phyloP scores from a whole-genome alignment of 306 rosid species.

The Arachis hypogaea region DNA sequence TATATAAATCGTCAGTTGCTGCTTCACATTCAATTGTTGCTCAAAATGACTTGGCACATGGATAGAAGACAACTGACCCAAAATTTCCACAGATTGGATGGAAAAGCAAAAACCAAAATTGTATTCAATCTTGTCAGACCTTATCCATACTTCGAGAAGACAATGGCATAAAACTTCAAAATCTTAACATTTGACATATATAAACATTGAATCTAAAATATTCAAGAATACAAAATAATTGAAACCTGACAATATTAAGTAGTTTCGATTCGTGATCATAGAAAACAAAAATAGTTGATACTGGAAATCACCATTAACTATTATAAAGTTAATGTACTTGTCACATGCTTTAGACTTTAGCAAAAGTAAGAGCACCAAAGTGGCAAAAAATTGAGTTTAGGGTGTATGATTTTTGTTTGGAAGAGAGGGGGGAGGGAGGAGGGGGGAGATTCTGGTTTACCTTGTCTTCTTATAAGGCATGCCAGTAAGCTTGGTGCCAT shows the following conservation, averaged over 20 bases:
- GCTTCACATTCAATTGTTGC: constrained; percentile 45
- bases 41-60: constrained; percentile 43
- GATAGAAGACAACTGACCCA: constrained; percentile 44
- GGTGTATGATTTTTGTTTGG: neutral
- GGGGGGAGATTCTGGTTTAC: constrained; percentile 40
- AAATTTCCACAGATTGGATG: constrained; percentile 51
- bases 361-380: neutral
- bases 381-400: neutral
- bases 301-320: constrained; percentile 11
- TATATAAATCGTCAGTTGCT: neutral
- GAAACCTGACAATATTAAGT: neutral
- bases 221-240: neutral
- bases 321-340: constrained; percentile 1
- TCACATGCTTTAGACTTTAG: constrained; percentile 4
- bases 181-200: constrained; percentile 15
- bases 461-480: constrained; percentile 52
- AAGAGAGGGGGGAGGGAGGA: neutral
- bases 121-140: constrained; percentile 30
- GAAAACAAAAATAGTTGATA: constrained; percentile 8
- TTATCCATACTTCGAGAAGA: constrained; percentile 15
- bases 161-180: neutral
- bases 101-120: constrained; percentile 41
- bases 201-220: neutral
- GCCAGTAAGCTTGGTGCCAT: constrained; percentile 47
- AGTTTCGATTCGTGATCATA: constrained; percentile 10